Evolutionary conservation across 2,329 filamentous ascomycete genomes (phyloP).

Genomic region (Talaromyces albobiverticillius): DNA sequence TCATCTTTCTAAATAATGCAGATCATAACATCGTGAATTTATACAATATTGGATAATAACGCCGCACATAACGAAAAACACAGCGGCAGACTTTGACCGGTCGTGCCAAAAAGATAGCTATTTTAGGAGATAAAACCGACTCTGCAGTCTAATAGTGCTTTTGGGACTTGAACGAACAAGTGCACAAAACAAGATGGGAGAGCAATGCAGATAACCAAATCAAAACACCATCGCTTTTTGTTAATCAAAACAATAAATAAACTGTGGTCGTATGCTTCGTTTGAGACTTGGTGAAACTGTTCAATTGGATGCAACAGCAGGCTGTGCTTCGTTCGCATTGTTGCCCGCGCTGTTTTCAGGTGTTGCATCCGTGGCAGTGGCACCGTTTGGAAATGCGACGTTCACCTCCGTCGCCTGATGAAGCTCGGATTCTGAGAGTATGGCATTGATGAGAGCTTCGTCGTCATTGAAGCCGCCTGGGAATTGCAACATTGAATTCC

Average conservation of each 20-base stretch:
- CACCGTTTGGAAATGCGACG: background rate
- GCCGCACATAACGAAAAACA: background rate
- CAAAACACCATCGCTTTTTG: slow-evolving; percentile 13
- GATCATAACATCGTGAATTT: background rate
- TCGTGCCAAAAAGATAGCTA: too few species aligned
- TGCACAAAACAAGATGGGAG: too few species aligned
- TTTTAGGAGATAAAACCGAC: background rate
- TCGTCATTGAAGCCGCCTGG: slow-evolving; percentile 19
- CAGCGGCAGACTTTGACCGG: too few species aligned
- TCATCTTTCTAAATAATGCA: background rate
- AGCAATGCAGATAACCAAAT: background rate
- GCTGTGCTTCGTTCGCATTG: background rate
- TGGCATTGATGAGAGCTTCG: slow-evolving; percentile 32
- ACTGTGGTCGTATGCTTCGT: background rate
- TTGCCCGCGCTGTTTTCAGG: background rate
- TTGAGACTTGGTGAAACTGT: background rate
- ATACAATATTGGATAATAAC: background rate
- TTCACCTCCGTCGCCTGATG: slow-evolving; percentile 20
- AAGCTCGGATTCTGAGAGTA: slow-evolving; percentile 33
- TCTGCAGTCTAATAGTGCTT: background rate
- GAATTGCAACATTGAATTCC: slow-evolving; percentile 10
- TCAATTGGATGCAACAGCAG: slow-evolving; percentile 6
- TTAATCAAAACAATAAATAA: background rate
- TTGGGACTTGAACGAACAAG: background rate
- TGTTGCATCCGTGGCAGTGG: background rate